Evolutionary conservation across 2,329 filamentous ascomycete species (phyloP), one percentile per base, ranked within the genome.

Genomic region (Pseudopyrenochaeta lycopersici): DNA sequence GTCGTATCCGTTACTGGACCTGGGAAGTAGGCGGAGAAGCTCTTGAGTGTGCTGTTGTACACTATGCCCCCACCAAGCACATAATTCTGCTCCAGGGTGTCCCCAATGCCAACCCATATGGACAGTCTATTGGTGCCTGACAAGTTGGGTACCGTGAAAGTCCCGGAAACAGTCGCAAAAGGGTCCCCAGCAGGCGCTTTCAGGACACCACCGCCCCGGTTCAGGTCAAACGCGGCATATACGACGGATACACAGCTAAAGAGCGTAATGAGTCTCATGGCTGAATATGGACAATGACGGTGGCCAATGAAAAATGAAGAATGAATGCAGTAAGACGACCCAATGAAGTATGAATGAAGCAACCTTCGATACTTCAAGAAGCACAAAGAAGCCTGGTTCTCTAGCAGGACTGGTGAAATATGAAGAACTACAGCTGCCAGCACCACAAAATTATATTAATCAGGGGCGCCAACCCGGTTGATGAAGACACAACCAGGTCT

Each of bases 51-150:
- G 29, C 47, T 60, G 49, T 68, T 63, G 43, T 58, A 69, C 7
- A 57, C 43, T 23, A 69, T 56, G 7, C 66, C 66, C 18, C 66
- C 63, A 14, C 54, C 58, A 27, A 69, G 51, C n/a, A 69, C 60
- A 36, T 63, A 62, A 6, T 59, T 50, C 36, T 69, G 65, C 5
- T 62, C 27, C 6, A 57, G 49, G 10, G 47, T 53, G 36, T 69
- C 64, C 4, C 64, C 64, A 12, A 69, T 66, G 12, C 60, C 64
- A 4, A 69, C 49, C 66, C 66, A 69, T 17, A 69, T 64, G 7
- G 66, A 66, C 11, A 69, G 55, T 23, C 56, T 49, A 21, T 56
- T 59, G 15, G 56, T 44, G 10, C 66, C 66, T 9, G 58, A 58
- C 9, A 69, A 46, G 15, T 43, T 55, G 11, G 65, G 65, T 20